phyloP scores from a whole-genome alignment of 805 yeast species.

The Starmerella sp. region DNA sequence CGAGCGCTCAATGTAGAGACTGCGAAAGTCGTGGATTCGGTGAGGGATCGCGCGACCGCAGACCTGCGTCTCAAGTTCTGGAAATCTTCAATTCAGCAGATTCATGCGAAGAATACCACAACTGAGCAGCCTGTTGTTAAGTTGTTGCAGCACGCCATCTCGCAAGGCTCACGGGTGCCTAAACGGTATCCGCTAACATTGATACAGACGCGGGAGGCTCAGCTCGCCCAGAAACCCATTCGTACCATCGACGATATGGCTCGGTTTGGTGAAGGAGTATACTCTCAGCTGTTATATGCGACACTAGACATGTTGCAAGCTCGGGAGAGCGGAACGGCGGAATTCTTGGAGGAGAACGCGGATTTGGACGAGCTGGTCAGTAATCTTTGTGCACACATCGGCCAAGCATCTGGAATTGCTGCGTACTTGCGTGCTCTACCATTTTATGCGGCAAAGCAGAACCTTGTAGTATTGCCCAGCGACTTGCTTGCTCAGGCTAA shows the following conservation, averaged over 20 bases:
- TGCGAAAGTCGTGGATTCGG: slow-evolving; percentile 38
- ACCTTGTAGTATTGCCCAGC: slow-evolving; percentile 50
- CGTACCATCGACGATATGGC: slow-evolving; percentile 47
- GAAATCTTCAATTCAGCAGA: slow-evolving; percentile 45
- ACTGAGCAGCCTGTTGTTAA: slow-evolving; percentile 45
- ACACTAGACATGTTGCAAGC: slow-evolving; percentile 36
- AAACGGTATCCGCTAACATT: slow-evolving; percentile 46
- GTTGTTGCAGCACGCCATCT: slow-evolving; percentile 45
- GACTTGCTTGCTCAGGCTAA: slow-evolving; percentile 44
- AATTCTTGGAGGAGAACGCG: slow-evolving; percentile 38
- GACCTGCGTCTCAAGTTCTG: slow-evolving; percentile 58
- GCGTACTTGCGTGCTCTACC: slow-evolving; percentile 49
- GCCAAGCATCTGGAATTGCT: slow-evolving; percentile 68
- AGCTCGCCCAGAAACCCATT: slow-evolving; percentile 39
- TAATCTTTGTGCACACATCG: slow-evolving; percentile 67
- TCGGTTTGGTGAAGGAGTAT: slow-evolving; percentile 68
- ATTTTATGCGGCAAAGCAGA: slow-evolving; percentile 43
- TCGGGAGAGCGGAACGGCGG: slow-evolving; percentile 45
- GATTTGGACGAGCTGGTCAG: slow-evolving; percentile 37
- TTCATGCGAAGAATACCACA: background rate
- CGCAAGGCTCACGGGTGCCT: slow-evolving; percentile 40
- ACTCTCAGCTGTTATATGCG: slow-evolving; percentile 57
- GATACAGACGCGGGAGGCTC: slow-evolving; percentile 46
- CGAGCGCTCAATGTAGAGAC: slow-evolving; percentile 57
- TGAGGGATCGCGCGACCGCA: slow-evolving; percentile 29